Evolutionary conservation across 345 rosid species (phyloP).

Genomic region (rapeseed (Brassica napus)): DNA sequence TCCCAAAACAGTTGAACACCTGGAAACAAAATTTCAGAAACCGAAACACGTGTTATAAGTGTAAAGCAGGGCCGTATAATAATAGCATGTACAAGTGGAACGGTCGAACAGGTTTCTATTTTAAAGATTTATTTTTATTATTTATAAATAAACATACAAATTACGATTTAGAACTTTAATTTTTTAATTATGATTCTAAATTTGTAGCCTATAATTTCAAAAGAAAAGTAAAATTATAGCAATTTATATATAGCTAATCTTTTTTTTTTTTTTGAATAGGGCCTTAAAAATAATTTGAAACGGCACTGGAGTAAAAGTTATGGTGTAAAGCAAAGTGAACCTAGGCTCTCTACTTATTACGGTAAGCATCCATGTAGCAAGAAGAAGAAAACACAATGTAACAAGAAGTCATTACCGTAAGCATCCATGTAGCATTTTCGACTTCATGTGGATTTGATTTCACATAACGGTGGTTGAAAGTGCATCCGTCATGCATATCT

Average conservation of each 20-base stretch:
- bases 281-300: not conserved
- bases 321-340: no score
- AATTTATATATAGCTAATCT: not conserved
- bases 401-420: conserved; percentile 58
- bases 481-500: conserved; percentile 87
- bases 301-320: no score
- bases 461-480: conserved; percentile 89
- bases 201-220: no score
- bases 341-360: no score
- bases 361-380: not conserved
- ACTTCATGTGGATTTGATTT: conserved; percentile 84
- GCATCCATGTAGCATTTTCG: conserved; percentile 97
- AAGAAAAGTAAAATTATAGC: no score
- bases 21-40: conserved; percentile 21
- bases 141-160: no score
- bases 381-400: not conserved
- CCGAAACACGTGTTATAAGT: not conserved
- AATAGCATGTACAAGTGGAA: no score
- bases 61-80: no score
- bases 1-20: conserved; percentile 92
- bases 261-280: not conserved
- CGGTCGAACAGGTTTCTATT: no score
- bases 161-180: not conserved
- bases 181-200: not conserved
- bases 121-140: no score